These are phyloP conservation scores for Vigna hirtella DNA, from an alignment of 306 rosid species.

Conservation along the genomic window DNA sequence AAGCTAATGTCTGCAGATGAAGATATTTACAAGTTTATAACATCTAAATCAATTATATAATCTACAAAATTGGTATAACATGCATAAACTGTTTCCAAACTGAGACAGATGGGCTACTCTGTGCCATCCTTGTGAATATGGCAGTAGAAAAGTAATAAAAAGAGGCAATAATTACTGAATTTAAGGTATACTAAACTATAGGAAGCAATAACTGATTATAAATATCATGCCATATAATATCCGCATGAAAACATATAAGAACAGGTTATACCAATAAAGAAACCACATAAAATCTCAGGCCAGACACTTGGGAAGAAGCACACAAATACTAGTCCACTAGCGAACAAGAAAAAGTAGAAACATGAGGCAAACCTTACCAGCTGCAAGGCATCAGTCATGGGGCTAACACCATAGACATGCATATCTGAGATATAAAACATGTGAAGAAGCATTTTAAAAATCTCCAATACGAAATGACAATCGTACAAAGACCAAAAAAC, in stretches of 20 bases:
- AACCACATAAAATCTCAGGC: neutral
- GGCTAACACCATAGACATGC: slow-evolving; percentile 57
- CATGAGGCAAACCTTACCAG: slow-evolving; percentile 71
- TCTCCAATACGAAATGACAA: slow-evolving; percentile 27
- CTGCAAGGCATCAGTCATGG: slow-evolving; percentile 75
- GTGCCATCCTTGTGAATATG: slow-evolving; percentile 22
- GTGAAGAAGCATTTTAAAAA: slow-evolving; percentile 31
- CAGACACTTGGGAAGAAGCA: slow-evolving; percentile 34
- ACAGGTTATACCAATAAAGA: neutral
- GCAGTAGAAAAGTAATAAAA: neutral
- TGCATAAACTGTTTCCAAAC: slow-evolving; percentile 24
- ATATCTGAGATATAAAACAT: slow-evolving; percentile 51
- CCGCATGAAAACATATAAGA: too few relatives aligned
- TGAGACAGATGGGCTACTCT: slow-evolving; percentile 3
- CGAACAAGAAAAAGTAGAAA: neutral
- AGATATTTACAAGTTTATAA: slow-evolving; percentile 3
- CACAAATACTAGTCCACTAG: slow-evolving; percentile 24
- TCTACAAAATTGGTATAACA: slow-evolving; percentile 27
- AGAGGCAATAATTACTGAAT: neutral
- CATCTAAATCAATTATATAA: slow-evolving; percentile 24
- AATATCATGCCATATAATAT: neutral
- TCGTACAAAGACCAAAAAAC: neutral
- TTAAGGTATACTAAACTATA: slow-evolving; percentile 25
- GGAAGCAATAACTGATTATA: slow-evolving; percentile 28
- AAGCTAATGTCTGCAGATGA: slow-evolving; percentile 40